A percentile compares a stretch with the other conserved stretches of the same genome.
Evolutionary conservation across 2,329 filamentous ascomycete genomes (phyloP).

Genomic region (Simplicillium sp.): DNA sequence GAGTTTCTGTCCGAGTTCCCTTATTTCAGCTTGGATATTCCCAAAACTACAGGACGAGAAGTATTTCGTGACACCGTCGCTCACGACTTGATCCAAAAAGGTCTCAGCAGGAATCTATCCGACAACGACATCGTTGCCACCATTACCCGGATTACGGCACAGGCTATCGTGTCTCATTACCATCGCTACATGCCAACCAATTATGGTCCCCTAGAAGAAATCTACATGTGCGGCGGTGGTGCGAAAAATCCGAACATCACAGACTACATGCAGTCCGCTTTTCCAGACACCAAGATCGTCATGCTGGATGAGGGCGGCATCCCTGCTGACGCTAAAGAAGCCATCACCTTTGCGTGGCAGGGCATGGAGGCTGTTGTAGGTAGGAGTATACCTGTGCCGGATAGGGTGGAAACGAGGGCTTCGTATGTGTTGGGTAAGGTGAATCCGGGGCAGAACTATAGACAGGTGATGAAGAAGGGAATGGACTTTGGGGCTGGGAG

Average conservation of each 20-base stretch:
- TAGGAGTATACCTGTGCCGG: slow-evolving; percentile 42
- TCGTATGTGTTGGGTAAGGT: slow-evolving; percentile 46
- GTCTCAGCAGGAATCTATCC: slow-evolving; percentile 29
- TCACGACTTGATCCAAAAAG: slow-evolving; percentile 38
- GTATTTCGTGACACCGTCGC: slow-evolving; percentile 49
- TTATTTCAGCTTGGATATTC: slow-evolving; percentile 41
- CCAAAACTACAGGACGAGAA: slow-evolving; percentile 50
- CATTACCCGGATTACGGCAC: slow-evolving; percentile 48
- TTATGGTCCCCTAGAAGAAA: slow-evolving; percentile 35
- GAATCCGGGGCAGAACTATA: slow-evolving; percentile 43
- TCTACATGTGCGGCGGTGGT: slow-evolving; percentile 53
- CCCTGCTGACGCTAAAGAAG: slow-evolving; percentile 48
- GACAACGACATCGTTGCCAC: slow-evolving; percentile 47
- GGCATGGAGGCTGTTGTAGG: slow-evolving; percentile 50
- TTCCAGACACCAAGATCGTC: slow-evolving; percentile 36
- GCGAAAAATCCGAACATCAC: slow-evolving; percentile 49
- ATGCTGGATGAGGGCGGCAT: slow-evolving; percentile 50
- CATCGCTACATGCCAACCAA: slow-evolving; percentile 35
- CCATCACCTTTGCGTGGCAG: slow-evolving; percentile 45
- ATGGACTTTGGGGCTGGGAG: slow-evolving; percentile 37
- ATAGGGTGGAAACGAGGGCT: slow-evolving; percentile 38
- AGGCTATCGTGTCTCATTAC: slow-evolving; percentile 43
- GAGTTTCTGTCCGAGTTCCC: slow-evolving; percentile 33
- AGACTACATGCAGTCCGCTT: slow-evolving; percentile 37
- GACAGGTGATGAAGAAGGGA: slow-evolving; percentile 40